Evolutionary conservation across 139 green algal species (phyloP).

Genomic region (Ostreobium quekettii): DNA sequence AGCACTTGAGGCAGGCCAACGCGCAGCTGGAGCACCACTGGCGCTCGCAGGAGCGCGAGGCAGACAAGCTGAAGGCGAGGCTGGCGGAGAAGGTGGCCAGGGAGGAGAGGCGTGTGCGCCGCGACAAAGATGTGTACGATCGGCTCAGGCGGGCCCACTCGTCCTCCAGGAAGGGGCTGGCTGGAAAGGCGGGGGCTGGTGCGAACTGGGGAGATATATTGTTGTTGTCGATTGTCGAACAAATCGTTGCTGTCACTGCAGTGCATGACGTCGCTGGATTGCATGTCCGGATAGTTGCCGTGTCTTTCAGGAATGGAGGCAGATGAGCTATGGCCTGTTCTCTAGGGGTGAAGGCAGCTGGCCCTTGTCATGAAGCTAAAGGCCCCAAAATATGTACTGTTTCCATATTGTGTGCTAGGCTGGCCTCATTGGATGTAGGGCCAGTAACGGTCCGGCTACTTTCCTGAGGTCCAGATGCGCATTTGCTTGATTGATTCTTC

Average conservation of each 20-base stretch:
- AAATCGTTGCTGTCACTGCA: neutral
- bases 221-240: no score
- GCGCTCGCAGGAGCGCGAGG: neutral
- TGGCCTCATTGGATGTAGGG: no score
- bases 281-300: constrained; percentile 11
- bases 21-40: neutral
- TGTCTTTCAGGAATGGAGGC: no score
- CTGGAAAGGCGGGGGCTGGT: neutral
- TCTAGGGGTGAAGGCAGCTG: no score
- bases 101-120: constrained; percentile 46
- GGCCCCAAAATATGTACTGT: no score
- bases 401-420: no score
- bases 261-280: neutral
- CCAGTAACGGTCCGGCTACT: no score
- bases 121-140: constrained; percentile 47
- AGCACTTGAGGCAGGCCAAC: neutral
- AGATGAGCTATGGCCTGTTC: no score
- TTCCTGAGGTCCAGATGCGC: no score
- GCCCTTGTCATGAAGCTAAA: no score
- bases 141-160: constrained; percentile 19
- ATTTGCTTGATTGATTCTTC: no score
- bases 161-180: constrained; percentile 7
- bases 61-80: neutral
- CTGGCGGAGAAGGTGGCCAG: constrained; percentile 22
- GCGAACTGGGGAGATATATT: no score